Conservation (phyloP, 2,329 filamentous ascomycete species). For the Dothideomycetidae sp. region DNA sequence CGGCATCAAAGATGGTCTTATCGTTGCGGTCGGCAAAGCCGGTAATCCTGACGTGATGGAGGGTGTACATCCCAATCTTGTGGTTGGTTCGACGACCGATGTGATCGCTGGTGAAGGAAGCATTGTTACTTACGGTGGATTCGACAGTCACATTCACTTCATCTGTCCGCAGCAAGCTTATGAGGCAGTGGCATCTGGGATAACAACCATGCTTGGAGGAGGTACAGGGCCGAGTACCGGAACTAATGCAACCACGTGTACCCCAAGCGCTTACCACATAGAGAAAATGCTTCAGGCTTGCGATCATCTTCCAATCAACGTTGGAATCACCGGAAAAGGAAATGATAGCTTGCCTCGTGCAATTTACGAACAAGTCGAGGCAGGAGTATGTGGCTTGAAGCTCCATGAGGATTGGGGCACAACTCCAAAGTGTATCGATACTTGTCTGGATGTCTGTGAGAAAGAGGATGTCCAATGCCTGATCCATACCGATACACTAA, state of each 20-base stretch:
- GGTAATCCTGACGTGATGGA: slow-evolving; percentile 98
- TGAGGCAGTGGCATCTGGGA: slow-evolving; percentile 69
- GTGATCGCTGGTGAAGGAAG: slow-evolving; percentile 81
- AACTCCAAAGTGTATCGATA: slow-evolving; percentile 81
- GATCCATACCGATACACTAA: slow-evolving; percentile 91
- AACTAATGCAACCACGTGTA: slow-evolving; percentile 86
- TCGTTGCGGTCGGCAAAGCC: slow-evolving; percentile 82
- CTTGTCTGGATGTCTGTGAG: slow-evolving; percentile 72
- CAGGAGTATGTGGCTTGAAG: slow-evolving; percentile 81
- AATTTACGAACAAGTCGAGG: slow-evolving; percentile 64
- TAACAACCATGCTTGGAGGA: slow-evolving; percentile 83
- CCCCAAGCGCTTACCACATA: slow-evolving; percentile 70
- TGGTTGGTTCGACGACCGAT: slow-evolving; percentile 80
- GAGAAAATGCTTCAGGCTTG: slow-evolving; percentile 80
- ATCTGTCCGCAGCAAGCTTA: slow-evolving; percentile 87
- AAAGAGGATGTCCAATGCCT: slow-evolving; percentile 84
- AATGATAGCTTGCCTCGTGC: slow-evolving; percentile 62
- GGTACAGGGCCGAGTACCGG: slow-evolving; percentile 88
- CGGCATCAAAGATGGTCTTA: slow-evolving; percentile 74
- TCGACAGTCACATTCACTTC: slow-evolving; percentile 85
- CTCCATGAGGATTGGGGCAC: slow-evolving; percentile 93
- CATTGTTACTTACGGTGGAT: slow-evolving; percentile 79
- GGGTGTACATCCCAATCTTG: slow-evolving; percentile 60
- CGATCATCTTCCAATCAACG: slow-evolving; percentile 68
- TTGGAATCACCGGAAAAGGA: slow-evolving; percentile 86